Base-by-base conservation (phyloP, 768 basidiomycete species). In the Lactarius hatsudake region DNA sequence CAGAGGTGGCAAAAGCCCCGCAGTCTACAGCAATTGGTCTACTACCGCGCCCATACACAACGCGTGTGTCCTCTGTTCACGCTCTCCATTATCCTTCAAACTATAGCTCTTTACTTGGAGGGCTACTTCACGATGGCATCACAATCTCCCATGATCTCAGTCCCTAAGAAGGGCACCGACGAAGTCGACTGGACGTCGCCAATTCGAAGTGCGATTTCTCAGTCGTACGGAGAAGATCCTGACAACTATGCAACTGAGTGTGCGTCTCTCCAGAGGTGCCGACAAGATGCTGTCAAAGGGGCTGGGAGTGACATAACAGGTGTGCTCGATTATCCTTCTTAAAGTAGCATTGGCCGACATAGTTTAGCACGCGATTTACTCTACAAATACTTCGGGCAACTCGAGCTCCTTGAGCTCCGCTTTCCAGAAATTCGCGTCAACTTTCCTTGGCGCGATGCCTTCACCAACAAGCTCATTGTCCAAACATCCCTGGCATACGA, bases 381-480 rank as follows among this genome's bases (percentile, higher is more conserved):
- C 54, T 98, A 96, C 89, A 98, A 97, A 79, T 99, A 99, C 81
- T 99, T 98, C 80, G 96, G 97, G 42, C 97, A 99, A 77, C 88
- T 99, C 54, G 97, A 99, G 74, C 86, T 98, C 5, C 87, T 99
- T 48, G 97, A 99, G 75, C 84, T 99, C 61, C 88, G 97, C 43
- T 99, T 99, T 80, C 87, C 96, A 10, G 96, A 98, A 76, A 94
- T 98, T 70, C 86, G 93, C 72, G 95, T 98, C 77, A 90, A 91
- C 70, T 99, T 98, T 74, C 89, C 94, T 0, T 99, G 97, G 95
- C 84, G 89, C 69, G 97, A 99, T 78, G 96, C 97, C 23, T 98
- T 98, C 80, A 98, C 94, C 65, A 84, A 83, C 79, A 98, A 98
- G 78, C 81, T 90, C 65, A 97, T 91, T 66, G 95, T 91, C 0